phyloP scores from a whole-genome alignment of 192 early-diverging fungal species.

The Hyaloraphidium curvatum region DNA sequence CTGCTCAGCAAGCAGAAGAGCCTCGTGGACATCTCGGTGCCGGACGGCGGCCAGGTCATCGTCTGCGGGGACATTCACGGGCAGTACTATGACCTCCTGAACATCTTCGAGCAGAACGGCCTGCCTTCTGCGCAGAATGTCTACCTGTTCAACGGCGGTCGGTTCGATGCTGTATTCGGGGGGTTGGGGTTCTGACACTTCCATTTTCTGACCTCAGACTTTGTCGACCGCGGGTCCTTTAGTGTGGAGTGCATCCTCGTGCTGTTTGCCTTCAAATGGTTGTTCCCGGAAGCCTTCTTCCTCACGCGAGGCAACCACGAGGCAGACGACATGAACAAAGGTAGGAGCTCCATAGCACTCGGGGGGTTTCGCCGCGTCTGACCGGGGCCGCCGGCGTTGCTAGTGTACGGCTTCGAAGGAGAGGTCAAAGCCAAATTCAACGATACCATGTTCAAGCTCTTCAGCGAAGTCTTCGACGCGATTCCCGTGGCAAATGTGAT shows the following conservation, averaged over 20 bases:
- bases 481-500: slow-evolving; percentile 85
- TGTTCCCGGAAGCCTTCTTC: slow-evolving; percentile 70
- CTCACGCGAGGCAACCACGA: slow-evolving; percentile 96
- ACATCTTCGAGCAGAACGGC: slow-evolving; percentile 90
- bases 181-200: background rate
- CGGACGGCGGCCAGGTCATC: slow-evolving; percentile 51
- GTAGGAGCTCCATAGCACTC: background rate
- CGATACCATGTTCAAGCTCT: slow-evolving; percentile 80
- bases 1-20: slow-evolving; percentile 56
- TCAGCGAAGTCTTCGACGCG: slow-evolving; percentile 86
- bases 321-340: slow-evolving; percentile 93
- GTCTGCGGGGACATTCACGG: slow-evolving; percentile 96
- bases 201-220: slow-evolving; percentile 22
- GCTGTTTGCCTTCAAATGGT: slow-evolving; percentile 72
- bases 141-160: slow-evolving; percentile 85
- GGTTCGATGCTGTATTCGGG: background rate
- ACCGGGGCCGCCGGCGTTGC: background rate
- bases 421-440: slow-evolving; percentile 89
- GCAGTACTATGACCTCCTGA: slow-evolving; percentile 92
- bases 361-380: background rate
- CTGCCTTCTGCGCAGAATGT: slow-evolving; percentile 58
- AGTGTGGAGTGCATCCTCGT: slow-evolving; percentile 89
- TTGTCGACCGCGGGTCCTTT: slow-evolving; percentile 97
- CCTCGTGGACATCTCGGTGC: slow-evolving; percentile 70
- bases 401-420: slow-evolving; percentile 94